These are phyloP conservation scores for Lablab purpureus DNA, from an alignment of 306 rosid species.

Conservation along the genomic window DNA sequence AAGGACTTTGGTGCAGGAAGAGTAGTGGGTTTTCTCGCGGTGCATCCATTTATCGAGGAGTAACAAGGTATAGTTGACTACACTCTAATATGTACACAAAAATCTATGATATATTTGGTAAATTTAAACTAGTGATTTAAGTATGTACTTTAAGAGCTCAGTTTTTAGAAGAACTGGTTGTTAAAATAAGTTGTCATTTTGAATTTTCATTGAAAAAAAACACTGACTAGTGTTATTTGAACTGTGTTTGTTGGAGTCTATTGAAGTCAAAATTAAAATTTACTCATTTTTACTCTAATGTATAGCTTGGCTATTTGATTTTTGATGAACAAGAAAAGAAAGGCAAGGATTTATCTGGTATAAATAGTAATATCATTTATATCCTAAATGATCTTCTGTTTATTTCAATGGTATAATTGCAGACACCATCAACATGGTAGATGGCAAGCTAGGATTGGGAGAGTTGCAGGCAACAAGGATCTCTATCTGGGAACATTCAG, in stretches of 20 bases:
- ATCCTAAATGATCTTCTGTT: background rate
- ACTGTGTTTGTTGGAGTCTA: no score
- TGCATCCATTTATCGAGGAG: constrained; percentile 96
- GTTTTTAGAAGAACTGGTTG: background rate
- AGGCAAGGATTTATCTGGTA: background rate
- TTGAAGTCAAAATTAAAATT: no score
- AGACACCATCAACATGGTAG: constrained; percentile 98
- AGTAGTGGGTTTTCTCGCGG: constrained; percentile 97
- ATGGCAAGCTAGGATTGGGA: constrained; percentile 97
- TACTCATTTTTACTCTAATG: background rate
- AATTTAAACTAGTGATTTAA: background rate
- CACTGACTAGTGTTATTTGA: no score
- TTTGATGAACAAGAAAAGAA: background rate
- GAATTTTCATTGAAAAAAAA: no score
- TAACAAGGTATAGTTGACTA: constrained; percentile 72
- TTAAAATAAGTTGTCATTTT: background rate
- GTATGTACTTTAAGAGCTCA: background rate
- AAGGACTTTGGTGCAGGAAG: constrained; percentile 62
- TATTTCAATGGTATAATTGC: constrained; percentile 28
- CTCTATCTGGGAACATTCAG: constrained; percentile 93
- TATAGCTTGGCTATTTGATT: no score
- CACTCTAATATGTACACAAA: background rate
- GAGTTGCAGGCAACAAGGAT: constrained; percentile 97
- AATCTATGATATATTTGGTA: background rate
- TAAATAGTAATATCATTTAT: background rate